A percentile compares a stretch with the other conserved stretches of the same genome.
phyloP scores from a whole-genome alignment of 257 asterid species.

The Datura wrightii region DNA sequence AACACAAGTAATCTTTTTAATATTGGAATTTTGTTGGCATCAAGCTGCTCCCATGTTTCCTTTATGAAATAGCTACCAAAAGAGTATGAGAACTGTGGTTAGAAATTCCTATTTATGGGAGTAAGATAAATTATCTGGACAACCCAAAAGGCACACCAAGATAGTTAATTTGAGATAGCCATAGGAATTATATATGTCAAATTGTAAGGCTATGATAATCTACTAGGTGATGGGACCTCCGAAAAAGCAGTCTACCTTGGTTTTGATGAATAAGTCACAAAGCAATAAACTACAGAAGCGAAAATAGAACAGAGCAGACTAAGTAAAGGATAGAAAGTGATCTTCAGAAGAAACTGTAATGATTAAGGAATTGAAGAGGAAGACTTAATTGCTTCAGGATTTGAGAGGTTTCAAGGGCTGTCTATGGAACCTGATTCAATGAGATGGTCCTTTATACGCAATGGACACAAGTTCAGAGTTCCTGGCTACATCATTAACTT shows the following conservation, averaged over 20 bases:
- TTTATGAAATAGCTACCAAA: neutral
- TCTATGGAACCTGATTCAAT: neutral
- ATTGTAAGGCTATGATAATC: neutral
- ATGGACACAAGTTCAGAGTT: neutral
- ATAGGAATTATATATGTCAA: neutral
- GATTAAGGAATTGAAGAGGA: neutral
- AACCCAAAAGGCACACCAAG: slow-evolving; percentile 25
- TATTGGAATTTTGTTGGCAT: neutral
- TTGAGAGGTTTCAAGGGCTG: neutral
- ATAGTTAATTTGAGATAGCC: slow-evolving; percentile 2
- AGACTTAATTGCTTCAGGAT: neutral
- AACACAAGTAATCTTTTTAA: neutral
- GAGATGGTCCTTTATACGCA: neutral
- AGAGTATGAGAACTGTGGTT: neutral
- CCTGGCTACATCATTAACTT: neutral
- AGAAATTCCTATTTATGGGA: neutral
- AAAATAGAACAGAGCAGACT: neutral
- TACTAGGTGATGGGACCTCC: slow-evolving; percentile 18
- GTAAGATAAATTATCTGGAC: neutral
- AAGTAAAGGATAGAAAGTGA: neutral
- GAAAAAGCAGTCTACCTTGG: neutral
- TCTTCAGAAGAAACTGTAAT: neutral
- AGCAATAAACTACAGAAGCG: neutral
- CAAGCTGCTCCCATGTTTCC: neutral
- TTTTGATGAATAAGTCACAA: neutral